A percentile compares a stretch with the other conserved stretches of the same genome.
These are phyloP conservation scores for Calonectria pseudoturangicola DNA, from an alignment of 2,329 filamentous ascomycete genomes.

Conservation along the genomic window DNA sequence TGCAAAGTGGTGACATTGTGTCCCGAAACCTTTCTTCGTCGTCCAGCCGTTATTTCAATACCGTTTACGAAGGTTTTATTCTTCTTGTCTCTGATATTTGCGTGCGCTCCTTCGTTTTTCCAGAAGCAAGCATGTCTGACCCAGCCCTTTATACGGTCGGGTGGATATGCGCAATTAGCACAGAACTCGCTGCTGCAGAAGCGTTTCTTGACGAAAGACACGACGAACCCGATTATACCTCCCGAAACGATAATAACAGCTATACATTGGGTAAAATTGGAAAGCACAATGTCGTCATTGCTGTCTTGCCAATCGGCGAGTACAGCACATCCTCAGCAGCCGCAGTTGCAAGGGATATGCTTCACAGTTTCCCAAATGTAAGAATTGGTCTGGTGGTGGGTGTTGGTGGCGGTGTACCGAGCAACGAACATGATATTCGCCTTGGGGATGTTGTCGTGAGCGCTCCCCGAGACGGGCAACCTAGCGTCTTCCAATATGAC, in stretches of 20 bases:
- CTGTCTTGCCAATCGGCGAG: not conserved
- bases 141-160: too few relatives aligned
- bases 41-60: too few relatives aligned
- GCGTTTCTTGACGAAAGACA: constrained; percentile 2
- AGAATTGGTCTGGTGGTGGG: constrained; percentile 49
- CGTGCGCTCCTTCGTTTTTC: too few relatives aligned
- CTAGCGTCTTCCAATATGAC: constrained; percentile 50
- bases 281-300: constrained; percentile 11
- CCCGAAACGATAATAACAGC: not conserved
- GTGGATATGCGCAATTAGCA: not conserved
- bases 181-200: not conserved
- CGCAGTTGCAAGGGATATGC: not conserved
- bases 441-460: constrained; percentile 51
- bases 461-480: not conserved
- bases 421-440: constrained; percentile 55
- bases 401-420: constrained; percentile 58
- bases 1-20: too few relatives aligned
- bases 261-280: not conserved
- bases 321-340: too few relatives aligned
- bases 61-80: too few relatives aligned
- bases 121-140: too few relatives aligned
- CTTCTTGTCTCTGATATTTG: too few relatives aligned
- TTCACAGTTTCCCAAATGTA: constrained; percentile 56
- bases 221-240: not conserved
- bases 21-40: too few relatives aligned